phyloP scores from a whole-genome alignment of 768 basidiomycete genomes.

The Pisolithus tinctorius region DNA sequence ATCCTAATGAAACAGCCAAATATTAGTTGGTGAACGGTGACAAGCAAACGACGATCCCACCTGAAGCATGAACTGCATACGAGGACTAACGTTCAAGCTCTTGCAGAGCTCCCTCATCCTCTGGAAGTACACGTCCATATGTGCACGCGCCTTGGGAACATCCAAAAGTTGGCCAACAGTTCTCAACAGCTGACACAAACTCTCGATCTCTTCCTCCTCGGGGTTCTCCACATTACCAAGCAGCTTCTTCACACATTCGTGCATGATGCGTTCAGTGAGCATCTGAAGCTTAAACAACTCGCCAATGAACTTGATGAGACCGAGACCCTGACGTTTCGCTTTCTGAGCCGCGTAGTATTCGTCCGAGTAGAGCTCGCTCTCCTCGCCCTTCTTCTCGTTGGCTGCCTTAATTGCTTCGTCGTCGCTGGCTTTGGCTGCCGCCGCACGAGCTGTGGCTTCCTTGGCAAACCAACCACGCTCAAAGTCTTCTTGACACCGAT shows the following conservation, averaged over 20 bases:
- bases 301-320: constrained; percentile 96
- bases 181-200: constrained; percentile 83
- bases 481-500: constrained; percentile 96
- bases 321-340: constrained; percentile 94
- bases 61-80: constrained; percentile 95
- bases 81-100: constrained; percentile 68
- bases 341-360: constrained; percentile 96
- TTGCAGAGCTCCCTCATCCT: constrained; percentile 81
- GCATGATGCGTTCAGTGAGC: constrained; percentile 97
- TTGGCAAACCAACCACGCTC: constrained; percentile 92
- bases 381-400: constrained; percentile 51
- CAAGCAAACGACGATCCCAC: constrained; percentile 36
- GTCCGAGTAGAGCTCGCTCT: constrained; percentile 79
- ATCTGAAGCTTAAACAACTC: constrained; percentile 99
- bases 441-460: constrained; percentile 81
- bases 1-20: constrained; percentile 49
- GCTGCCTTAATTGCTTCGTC: constrained; percentile 74
- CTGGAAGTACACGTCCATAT: constrained; percentile 90
- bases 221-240: constrained; percentile 90
- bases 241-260: constrained; percentile 95
- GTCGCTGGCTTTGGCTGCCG: constrained; percentile 76
- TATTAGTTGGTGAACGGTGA: neutral
- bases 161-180: constrained; percentile 87
- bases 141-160: constrained; percentile 68
- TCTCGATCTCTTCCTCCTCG: constrained; percentile 97